Conservation (phyloP, 1,284 basidiomycete genomes). For the Fomitopsis schrenkii region DNA sequence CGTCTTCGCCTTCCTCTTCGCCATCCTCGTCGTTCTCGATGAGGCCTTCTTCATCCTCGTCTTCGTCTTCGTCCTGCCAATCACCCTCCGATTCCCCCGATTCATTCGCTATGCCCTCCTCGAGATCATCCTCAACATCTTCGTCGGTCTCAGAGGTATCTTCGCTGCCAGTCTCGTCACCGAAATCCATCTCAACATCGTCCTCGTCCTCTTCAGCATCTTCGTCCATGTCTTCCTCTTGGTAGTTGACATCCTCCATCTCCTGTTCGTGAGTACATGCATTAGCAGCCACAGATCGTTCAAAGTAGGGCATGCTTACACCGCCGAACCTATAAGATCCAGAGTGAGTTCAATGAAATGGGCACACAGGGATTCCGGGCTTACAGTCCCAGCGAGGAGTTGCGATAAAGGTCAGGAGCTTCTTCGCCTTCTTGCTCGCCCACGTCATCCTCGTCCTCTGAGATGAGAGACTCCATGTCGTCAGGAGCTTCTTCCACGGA, state of each 20-base stretch:
- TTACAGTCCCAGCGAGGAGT: constrained; percentile 94
- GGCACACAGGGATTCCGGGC: constrained; percentile 24
- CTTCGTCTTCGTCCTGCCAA: constrained; percentile 66
- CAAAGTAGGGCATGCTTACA: constrained; percentile 41
- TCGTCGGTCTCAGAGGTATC: constrained; percentile 72
- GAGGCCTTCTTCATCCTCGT: constrained; percentile 52
- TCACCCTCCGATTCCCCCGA: constrained; percentile 60
- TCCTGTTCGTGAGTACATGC: constrained; percentile 43
- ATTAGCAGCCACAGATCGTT: not conserved
- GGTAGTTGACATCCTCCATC: constrained; percentile 74
- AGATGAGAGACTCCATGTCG: constrained; percentile 53
- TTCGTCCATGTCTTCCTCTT: constrained; percentile 78
- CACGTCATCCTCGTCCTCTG: constrained; percentile 57
- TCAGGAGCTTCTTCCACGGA: constrained; percentile 47
- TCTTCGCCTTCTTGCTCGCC: constrained; percentile 59
- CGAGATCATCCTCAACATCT: constrained; percentile 62
- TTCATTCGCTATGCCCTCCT: constrained; percentile 56
- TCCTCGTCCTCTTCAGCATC: constrained; percentile 78
- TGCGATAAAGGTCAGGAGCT: constrained; percentile 93
- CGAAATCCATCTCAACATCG: constrained; percentile 86
- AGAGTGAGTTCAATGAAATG: not conserved
- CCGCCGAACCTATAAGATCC: constrained; percentile 61
- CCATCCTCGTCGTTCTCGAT: constrained; percentile 52
- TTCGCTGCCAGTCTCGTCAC: constrained; percentile 76
- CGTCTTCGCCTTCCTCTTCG: constrained; percentile 41